Evolutionary conservation across 2,329 filamentous ascomycete genomes (phyloP).

Genomic region (Sporothrix inflata): DNA sequence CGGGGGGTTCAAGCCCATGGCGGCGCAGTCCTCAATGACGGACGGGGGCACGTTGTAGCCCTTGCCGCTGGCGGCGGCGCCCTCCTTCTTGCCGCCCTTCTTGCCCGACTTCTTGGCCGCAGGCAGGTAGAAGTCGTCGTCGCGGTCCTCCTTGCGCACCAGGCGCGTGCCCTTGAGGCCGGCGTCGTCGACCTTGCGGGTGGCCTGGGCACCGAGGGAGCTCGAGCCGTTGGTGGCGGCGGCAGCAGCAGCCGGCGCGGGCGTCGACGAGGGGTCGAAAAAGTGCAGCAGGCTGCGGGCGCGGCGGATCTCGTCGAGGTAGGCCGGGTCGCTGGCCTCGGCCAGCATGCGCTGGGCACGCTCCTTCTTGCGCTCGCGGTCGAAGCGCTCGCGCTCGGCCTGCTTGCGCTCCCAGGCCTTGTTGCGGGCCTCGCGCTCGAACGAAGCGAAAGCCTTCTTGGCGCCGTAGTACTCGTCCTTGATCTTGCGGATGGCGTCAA

Average conservation of each 20-base stretch:
- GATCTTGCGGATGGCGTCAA: slow-evolving; percentile 76
- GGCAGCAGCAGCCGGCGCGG: slow-evolving; percentile 42
- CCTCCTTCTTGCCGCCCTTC: slow-evolving; percentile 65
- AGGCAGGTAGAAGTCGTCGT: slow-evolving; percentile 82
- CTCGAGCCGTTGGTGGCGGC: slow-evolving; percentile 70
- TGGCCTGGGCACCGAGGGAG: slow-evolving; percentile 75
- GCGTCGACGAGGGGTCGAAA: slow-evolving; percentile 75
- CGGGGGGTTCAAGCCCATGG: slow-evolving; percentile 84
- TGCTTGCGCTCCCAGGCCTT: slow-evolving; percentile 75
- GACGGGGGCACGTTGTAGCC: slow-evolving; percentile 84
- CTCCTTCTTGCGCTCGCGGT: slow-evolving; percentile 74
- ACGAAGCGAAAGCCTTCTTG: slow-evolving; percentile 80
- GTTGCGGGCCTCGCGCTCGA: slow-evolving; percentile 81
- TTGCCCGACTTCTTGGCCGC: slow-evolving; percentile 79
- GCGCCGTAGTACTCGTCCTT: slow-evolving; percentile 86
- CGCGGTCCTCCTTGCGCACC: slow-evolving; percentile 81
- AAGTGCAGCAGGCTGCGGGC: slow-evolving; percentile 86
- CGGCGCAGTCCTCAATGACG: slow-evolving; percentile 86
- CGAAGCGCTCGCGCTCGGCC: slow-evolving; percentile 75
- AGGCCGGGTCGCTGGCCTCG: slow-evolving; percentile 84
- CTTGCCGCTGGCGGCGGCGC: slow-evolving; percentile 53
- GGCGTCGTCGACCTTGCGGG: slow-evolving; percentile 82
- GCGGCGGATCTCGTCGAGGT: slow-evolving; percentile 87
- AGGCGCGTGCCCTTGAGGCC: slow-evolving; percentile 83
- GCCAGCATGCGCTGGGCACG: slow-evolving; percentile 75